Percentiles rank a stretch among this genome's conserved stretches.
phyloP scores from a whole-genome alignment of 1,284 basidiomycete species.

The Rhodotorula sp. region DNA sequence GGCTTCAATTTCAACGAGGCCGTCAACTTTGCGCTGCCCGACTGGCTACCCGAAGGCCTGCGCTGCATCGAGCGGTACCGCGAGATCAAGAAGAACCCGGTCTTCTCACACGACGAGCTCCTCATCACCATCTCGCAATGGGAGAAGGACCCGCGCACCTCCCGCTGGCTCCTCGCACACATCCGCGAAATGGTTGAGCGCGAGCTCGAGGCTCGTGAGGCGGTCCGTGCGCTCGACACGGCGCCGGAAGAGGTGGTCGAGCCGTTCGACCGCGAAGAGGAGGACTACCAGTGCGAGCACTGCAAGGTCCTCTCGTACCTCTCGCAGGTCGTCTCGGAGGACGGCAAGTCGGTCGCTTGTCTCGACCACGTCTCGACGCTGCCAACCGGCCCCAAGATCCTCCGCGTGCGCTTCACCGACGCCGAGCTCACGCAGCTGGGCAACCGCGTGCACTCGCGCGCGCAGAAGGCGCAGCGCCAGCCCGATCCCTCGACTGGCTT shows the following conservation, averaged over 20 bases:
- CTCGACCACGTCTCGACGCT: slow-evolving; percentile 65
- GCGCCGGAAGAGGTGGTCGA: slow-evolving; percentile 70
- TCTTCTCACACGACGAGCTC: slow-evolving; percentile 97
- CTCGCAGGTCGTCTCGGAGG: slow-evolving; percentile 73
- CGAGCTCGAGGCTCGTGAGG: slow-evolving; percentile 70
- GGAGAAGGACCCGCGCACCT: slow-evolving; percentile 88
- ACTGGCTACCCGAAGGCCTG: slow-evolving; percentile 86
- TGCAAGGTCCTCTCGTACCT: slow-evolving; percentile 97
- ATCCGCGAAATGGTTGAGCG: slow-evolving; percentile 85
- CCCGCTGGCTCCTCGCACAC: slow-evolving; percentile 81
- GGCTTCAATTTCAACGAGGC: slow-evolving; percentile 95
- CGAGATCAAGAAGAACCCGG: slow-evolving; percentile 85
- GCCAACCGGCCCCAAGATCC: slow-evolving; percentile 21
- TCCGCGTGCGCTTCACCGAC: slow-evolving; percentile 41
- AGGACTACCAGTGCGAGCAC: slow-evolving; percentile 89
- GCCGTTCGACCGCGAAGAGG: slow-evolving; percentile 79
- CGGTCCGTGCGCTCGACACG: slow-evolving; percentile 53
- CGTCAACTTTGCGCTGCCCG: slow-evolving; percentile 96
- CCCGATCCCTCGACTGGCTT: slow-evolving; percentile 19
- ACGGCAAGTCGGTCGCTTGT: slow-evolving; percentile 78
- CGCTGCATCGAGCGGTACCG: slow-evolving; percentile 84
- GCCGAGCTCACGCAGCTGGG: slow-evolving; percentile 37
- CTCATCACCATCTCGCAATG: slow-evolving; percentile 93
- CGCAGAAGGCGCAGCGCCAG: slow-evolving; percentile 31
- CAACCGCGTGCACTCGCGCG: slow-evolving; percentile 29